Evolutionary conservation across 2,329 filamentous ascomycete genomes (phyloP), one percentile per base, ranked within the genome.

Genomic region (Clarireedia homoeocarpa): DNA sequence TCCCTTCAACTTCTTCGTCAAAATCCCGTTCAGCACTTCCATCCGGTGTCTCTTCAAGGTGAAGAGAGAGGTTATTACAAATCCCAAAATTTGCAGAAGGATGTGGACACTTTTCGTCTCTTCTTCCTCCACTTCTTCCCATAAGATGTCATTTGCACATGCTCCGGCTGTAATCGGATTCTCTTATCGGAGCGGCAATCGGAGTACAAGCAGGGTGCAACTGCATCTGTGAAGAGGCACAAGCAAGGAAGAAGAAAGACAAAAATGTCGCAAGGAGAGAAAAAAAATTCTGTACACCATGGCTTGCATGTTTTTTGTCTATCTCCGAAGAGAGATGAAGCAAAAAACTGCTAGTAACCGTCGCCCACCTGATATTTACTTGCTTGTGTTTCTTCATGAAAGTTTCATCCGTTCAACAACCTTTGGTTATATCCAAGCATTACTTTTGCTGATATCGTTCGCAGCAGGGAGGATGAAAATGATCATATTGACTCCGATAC

Each of bases 401-500:
- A 20, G 24, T 12, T 36, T 23, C 49, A 34, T 53, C 42, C 24
- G 23, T 17, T 53, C 30, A 15, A 57, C 12, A 34, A 17, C 26
- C 44, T 56, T 48, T 53, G 55, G 55, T 52, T 48, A 30, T 46
- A 52, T 45, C 56, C 59, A 44, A 63, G 27, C 23, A 63, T 62
- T 61, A 58, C 61, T 55, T 55, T 65, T 56, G 58, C 67, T 69
- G 62, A 69, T 60, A 23, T 51, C 24, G 57, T 62, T 51, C 51
- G 52, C 49, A 66, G 63, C 55, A 61, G 62, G 52, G 87, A 92
- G 69, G 86, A 90, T 71, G 79, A 77, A 67, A 77, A 78, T 70
- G 87, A 91, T 72, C 85, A 89, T 65, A 86, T 90, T 71, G 89
- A 89, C 70, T 88, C 87, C 71, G 87, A 89, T 66, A 91, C 89